Percentiles rank a stretch among this genome's conserved stretches.
Evolutionary conservation across 73 alveolate genomes (phyloP).

Genomic region (Paramecium tetraurelia): DNA sequence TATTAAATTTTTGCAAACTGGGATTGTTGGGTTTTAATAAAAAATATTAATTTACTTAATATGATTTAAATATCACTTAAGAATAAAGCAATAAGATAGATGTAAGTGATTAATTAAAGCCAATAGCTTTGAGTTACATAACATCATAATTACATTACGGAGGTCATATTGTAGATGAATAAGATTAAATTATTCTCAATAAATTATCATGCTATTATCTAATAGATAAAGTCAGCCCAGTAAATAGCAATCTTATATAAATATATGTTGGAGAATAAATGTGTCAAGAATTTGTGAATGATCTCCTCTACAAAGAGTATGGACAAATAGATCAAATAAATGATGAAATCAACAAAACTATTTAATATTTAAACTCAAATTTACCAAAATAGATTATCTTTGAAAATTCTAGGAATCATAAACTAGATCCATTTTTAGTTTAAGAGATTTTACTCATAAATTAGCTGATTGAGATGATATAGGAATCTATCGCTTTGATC

Average conservation of each 20-base stretch:
- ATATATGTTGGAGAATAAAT: neutral
- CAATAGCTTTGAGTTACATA: neutral
- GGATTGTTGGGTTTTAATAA: slow-evolving; percentile 25
- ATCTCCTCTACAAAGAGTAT: neutral
- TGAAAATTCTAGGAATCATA: neutral
- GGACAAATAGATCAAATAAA: neutral
- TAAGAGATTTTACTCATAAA: neutral
- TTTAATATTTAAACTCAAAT: neutral
- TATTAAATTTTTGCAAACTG: neutral
- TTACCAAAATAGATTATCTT: neutral
- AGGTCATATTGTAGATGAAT: slow-evolving; percentile 7
- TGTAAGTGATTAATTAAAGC: neutral
- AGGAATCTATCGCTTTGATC: neutral
- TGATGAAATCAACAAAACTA: neutral
- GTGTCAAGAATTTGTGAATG: neutral
- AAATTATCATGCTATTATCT: neutral
- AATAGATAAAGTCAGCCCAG: neutral
- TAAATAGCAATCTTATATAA: neutral
- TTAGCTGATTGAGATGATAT: neutral
- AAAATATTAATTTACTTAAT: neutral
- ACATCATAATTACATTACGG: slow-evolving; percentile 16
- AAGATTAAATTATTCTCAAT: neutral
- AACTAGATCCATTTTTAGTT: neutral
- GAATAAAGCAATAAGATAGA: neutral
- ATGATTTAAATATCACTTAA: neutral